These are phyloP conservation scores for Colletotrichum magnum DNA, from an alignment of 2,329 filamentous ascomycete species.

Conservation along the genomic window DNA sequence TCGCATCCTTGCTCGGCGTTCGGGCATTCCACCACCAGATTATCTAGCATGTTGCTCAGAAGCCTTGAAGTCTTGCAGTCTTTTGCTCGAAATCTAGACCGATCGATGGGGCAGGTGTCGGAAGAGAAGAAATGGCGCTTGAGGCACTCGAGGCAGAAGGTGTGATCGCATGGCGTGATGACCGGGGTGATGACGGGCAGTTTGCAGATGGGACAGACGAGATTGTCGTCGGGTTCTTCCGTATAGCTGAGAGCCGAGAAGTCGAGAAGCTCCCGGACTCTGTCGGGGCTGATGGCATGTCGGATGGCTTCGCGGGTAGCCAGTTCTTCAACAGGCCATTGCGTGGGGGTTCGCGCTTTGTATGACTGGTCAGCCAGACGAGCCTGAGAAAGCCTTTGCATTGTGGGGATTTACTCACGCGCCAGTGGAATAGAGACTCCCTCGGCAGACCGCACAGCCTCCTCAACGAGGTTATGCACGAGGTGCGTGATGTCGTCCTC, in stretches of 20 bases:
- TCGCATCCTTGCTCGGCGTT: constrained; percentile 66
- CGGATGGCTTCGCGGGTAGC: constrained; percentile 32
- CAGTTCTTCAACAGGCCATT: constrained; percentile 38
- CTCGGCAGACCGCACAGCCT: constrained; percentile 35
- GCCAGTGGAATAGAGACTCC: constrained; percentile 25
- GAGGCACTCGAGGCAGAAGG: constrained; percentile 74
- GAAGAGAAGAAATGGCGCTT: constrained; percentile 58
- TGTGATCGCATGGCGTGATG: constrained; percentile 75
- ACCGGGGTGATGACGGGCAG: constrained; percentile 72
- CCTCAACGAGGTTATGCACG: constrained; percentile 35
- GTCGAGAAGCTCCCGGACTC: constrained; percentile 51
- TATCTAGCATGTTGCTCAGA: constrained; percentile 73
- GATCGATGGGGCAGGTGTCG: constrained; percentile 70
- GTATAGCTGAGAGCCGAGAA: constrained; percentile 62
- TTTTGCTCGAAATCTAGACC: constrained; percentile 54
- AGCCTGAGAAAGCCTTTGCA: background rate
- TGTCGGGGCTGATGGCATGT: constrained; percentile 24
- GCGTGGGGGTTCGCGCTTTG: constrained; percentile 31
- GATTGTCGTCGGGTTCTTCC: constrained; percentile 59
- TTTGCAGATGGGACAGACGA: constrained; percentile 71
- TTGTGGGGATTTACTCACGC: constrained; percentile 23
- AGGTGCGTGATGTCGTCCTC: constrained; percentile 33
- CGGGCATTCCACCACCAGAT: constrained; percentile 71
- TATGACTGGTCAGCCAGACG: constrained; percentile 4
- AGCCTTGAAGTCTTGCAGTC: constrained; percentile 56